Conservation (phyloP, 148 eudicot genomes). For the Simmondsia chinensis region DNA sequence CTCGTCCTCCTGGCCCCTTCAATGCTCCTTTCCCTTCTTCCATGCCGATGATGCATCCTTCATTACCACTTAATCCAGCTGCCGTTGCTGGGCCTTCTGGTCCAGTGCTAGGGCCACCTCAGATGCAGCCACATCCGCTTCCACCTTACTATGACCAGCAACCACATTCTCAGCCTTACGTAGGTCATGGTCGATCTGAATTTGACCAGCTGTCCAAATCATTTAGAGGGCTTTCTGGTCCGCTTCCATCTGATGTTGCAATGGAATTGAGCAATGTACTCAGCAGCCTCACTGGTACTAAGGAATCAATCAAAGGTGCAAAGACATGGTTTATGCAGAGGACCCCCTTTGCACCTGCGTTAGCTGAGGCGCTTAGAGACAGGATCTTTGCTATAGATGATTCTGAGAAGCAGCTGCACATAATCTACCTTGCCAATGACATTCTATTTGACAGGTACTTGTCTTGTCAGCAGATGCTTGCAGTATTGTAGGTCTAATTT, state of each 20-base stretch:
- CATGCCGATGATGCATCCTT: conserved; percentile 58
- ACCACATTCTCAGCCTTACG: conserved; percentile 47
- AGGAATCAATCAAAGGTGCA: conserved; percentile 94
- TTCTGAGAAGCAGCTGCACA: conserved; percentile 86
- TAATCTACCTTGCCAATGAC: conserved; percentile 91
- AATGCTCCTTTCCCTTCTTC: conserved; percentile 59
- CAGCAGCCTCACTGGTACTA: conserved; percentile 73
- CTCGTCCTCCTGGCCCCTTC: conserved; percentile 56
- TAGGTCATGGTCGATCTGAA: conserved; percentile 60
- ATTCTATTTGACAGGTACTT: conserved; percentile 95
- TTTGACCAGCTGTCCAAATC: conserved; percentile 58
- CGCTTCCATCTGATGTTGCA: conserved; percentile 88
- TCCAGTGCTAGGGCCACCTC: conserved; percentile 38
- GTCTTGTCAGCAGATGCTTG: too few relatives aligned
- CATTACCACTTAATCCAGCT: conserved; percentile 30
- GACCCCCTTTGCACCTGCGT: conserved; percentile 74
- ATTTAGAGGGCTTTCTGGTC: conserved; percentile 71
- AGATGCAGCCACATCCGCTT: conserved; percentile 63
- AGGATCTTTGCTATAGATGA: conserved; percentile 64
- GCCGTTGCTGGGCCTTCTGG: conserved; percentile 31
- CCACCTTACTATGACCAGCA: conserved; percentile 64
- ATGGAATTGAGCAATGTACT: conserved; percentile 89
- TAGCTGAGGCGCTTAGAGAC: conserved; percentile 90
- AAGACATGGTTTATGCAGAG: conserved; percentile 99
- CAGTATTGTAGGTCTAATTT: too few relatives aligned